Percentiles rank a stretch among this genome's conserved stretches.
Conservation (phyloP, 306 rosid genomes). For the Arachis stenosperma region DNA sequence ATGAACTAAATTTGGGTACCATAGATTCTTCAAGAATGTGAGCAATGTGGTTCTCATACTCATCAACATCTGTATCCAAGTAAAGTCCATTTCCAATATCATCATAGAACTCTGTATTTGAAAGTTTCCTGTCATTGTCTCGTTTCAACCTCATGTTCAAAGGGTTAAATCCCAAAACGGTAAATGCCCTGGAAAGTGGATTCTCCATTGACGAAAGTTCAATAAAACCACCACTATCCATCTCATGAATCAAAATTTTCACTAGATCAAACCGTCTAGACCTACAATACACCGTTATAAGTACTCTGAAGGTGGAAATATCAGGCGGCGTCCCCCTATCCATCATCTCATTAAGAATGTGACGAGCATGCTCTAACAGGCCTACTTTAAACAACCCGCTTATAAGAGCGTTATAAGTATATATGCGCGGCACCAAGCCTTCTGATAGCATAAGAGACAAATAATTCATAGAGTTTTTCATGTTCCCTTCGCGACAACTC, state of each 20-base stretch:
- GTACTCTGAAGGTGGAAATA: slow-evolving; percentile 66
- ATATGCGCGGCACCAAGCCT: slow-evolving; percentile 49
- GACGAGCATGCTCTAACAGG: slow-evolving; percentile 58
- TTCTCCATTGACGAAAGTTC: slow-evolving; percentile 52
- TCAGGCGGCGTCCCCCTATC: slow-evolving; percentile 68
- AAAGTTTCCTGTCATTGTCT: slow-evolving; percentile 60
- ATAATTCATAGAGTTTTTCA: slow-evolving; percentile 61
- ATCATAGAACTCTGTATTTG: slow-evolving; percentile 79
- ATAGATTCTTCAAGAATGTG: slow-evolving; percentile 62
- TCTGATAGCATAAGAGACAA: slow-evolving; percentile 60
- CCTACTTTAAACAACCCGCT: slow-evolving; percentile 70
- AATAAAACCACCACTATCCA: slow-evolving; percentile 64
- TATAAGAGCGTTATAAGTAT: slow-evolving; percentile 75
- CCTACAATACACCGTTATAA: slow-evolving; percentile 85
- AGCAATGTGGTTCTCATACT: slow-evolving; percentile 63
- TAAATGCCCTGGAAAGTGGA: slow-evolving; percentile 71
- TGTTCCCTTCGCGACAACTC: slow-evolving; percentile 69
- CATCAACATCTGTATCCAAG: slow-evolving; percentile 76
- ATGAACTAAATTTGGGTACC: slow-evolving; percentile 60
- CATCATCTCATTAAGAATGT: slow-evolving; percentile 76
- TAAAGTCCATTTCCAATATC: slow-evolving; percentile 90
- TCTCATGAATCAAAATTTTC: slow-evolving; percentile 56
- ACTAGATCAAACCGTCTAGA: slow-evolving; percentile 70
- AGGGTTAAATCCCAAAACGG: slow-evolving; percentile 72
- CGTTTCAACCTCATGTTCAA: slow-evolving; percentile 72